Evolutionary conservation across 179 eudicot species (phyloP), one percentile per base, ranked within the genome.

Genomic region (Dionaea muscipula): DNA sequence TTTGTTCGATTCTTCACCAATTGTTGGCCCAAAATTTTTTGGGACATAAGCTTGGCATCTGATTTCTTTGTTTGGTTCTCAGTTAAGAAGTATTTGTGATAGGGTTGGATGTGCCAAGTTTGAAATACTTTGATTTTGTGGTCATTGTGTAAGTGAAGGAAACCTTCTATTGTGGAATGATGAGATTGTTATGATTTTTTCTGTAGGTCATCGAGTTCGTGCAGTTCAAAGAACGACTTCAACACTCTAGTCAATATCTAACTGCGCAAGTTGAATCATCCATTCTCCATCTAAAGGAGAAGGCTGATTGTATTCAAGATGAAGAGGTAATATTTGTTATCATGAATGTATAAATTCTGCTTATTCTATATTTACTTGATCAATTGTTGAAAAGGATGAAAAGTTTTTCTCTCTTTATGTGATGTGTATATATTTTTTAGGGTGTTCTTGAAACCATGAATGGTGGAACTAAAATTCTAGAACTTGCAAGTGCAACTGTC

Each of bases 191-290:
- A 3, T 38, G 37, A 3, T n/a, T 38, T n/a, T 2, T n/a, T 38
- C 62, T 57, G 45, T 70, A 91, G 98, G 98, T 75, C 22, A 83
- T 87, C 66, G 98, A 91, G 61, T 91, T 91, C 66, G 86, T 91
- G 41, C 95, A 87, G 59, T 91, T 91, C 58, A 91, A 84, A 74
- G 91, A 91, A 54, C 74, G 72, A 51, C 63, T 91, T 66, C 94
- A 87, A 55, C 81, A 78, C 38, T 91, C 98, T 26, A 75, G 68
- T 62, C 98, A 91, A 62, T 91, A 87, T 70, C 73, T 87, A 53
- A 40, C 68, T 59, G 88, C 91, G 51, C 81, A 75, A 74, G 63
- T 91, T 72, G 98, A 91, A 72, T 72, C 71, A 53, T 78, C 87
- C 24, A 81, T 91, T 68, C 78, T 91, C 17, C 78, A 68, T 60